phyloP scores from a whole-genome alignment of 1,284 basidiomycete species.

The Blastosporella zonata region DNA sequence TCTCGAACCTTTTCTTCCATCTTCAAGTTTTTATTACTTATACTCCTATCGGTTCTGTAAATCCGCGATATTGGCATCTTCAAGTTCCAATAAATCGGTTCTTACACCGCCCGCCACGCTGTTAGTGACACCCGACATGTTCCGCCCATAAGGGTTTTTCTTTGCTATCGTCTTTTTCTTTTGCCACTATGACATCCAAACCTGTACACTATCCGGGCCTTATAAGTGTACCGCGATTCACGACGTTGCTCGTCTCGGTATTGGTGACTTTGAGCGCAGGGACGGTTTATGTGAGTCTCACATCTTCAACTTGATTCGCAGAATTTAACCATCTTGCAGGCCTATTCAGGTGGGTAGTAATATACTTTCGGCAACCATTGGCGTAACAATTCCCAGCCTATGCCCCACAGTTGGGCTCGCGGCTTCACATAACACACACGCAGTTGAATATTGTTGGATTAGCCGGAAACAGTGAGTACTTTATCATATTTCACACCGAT shows the following conservation, averaged over 20 bases:
- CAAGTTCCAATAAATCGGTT: too few relatives aligned
- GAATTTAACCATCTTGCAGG: constrained; percentile 27
- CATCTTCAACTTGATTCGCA: neutral
- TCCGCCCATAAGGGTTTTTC: too few relatives aligned
- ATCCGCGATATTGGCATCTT: too few relatives aligned
- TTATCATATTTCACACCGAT: neutral
- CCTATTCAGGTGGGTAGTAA: constrained; percentile 43
- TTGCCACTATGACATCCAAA: too few relatives aligned
- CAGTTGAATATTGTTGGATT: constrained; percentile 73
- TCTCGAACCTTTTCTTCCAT: too few relatives aligned
- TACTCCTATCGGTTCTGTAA: too few relatives aligned
- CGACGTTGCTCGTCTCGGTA: constrained; percentile 50
- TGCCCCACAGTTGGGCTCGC: constrained; percentile 72
- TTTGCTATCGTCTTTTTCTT: too few relatives aligned
- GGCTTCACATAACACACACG: constrained; percentile 69
- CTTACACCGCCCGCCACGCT: too few relatives aligned
- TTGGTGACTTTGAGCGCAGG: constrained; percentile 61
- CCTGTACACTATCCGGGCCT: constrained; percentile 27
- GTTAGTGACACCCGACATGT: too few relatives aligned
- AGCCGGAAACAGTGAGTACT: constrained; percentile 56
- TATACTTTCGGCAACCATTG: too few relatives aligned
- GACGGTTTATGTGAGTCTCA: constrained; percentile 61
- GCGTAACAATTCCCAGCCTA: constrained; percentile 51
- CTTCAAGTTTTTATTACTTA: too few relatives aligned
- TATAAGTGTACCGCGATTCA: constrained; percentile 41